These are phyloP conservation scores for Lasiosphaeriaceae sp. DNA, from an alignment of 495 filamentous ascomycete species.

Conservation along the genomic window DNA sequence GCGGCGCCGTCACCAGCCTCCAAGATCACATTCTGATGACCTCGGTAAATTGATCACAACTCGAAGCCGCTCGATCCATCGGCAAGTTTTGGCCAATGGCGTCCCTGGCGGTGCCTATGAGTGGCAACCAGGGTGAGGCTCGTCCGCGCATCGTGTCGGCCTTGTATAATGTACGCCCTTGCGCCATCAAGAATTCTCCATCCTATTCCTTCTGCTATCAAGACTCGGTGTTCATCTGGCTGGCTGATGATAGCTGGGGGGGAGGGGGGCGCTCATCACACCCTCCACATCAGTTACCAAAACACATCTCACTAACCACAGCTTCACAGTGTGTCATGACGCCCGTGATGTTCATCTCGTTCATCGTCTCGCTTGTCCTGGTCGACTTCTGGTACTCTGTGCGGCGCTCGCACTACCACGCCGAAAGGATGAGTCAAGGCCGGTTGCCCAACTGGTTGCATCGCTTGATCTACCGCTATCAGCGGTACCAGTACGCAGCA, in stretches of 20 bases:
- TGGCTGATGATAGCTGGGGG: too few species aligned
- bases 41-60: too few species aligned
- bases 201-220: too few species aligned
- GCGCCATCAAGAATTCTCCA: too few species aligned
- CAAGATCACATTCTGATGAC: too few species aligned
- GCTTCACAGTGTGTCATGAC: conserved; percentile 40
- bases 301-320: too few species aligned
- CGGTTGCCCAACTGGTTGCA: conserved; percentile 39
- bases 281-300: too few species aligned
- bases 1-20: too few species aligned
- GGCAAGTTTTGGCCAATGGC: too few species aligned
- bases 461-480: conserved; percentile 30
- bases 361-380: conserved; percentile 48
- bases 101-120: conserved; percentile 12
- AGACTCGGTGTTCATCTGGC: too few species aligned
- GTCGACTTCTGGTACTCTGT: conserved; percentile 43
- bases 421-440: conserved; percentile 19
- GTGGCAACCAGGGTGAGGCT: conserved; percentile 21
- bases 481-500: conserved; percentile 22
- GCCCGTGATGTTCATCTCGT: conserved; percentile 46
- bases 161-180: conserved; percentile 36
- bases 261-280: too few species aligned
- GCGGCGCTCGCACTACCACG: conserved; percentile 34
- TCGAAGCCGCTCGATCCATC: too few species aligned
- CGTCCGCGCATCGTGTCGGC: conserved; percentile 19